Conservation (phyloP, 352 stramenopile species). For the Thalassiosira sp. region DNA sequence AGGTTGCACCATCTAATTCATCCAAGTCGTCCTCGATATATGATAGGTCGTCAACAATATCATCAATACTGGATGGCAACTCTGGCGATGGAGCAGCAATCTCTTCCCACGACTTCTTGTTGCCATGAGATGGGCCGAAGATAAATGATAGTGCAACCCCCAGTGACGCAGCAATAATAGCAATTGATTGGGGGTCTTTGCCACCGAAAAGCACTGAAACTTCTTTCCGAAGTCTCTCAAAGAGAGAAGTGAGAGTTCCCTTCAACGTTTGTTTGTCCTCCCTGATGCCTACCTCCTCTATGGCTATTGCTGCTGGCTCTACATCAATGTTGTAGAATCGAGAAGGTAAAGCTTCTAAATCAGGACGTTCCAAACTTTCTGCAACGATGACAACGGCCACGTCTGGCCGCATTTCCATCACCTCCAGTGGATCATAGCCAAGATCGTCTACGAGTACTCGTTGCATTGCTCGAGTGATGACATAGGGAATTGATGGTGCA, state of each 20-base stretch:
- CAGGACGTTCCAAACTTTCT: slow-evolving; percentile 28
- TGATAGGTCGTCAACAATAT: background rate
- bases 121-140: background rate
- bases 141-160: slow-evolving; percentile 9
- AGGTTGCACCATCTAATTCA: slow-evolving; percentile 2
- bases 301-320: background rate
- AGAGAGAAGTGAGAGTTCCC: background rate
- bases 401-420: slow-evolving; percentile 46
- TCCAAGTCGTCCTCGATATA: slow-evolving; percentile 7
- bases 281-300: background rate
- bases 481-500: slow-evolving; percentile 31
- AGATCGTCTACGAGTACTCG: slow-evolving; percentile 38
- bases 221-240: background rate
- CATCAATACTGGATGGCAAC: slow-evolving; percentile 10
- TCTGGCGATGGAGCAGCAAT: background rate
- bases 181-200: background rate
- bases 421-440: slow-evolving; percentile 38
- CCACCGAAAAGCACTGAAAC: background rate
- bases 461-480: slow-evolving; percentile 51
- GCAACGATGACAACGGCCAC: slow-evolving; percentile 47
- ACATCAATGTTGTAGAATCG: slow-evolving; percentile 25
- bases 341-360: slow-evolving; percentile 19
- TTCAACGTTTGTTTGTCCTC: background rate
- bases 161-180: slow-evolving; percentile 10
- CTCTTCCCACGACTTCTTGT: background rate